A percentile compares a stretch with the other conserved stretches of the same genome.
Evolutionary conservation across 768 basidiomycete genomes (phyloP).

Genomic region (Fistulinella prunicolor): DNA sequence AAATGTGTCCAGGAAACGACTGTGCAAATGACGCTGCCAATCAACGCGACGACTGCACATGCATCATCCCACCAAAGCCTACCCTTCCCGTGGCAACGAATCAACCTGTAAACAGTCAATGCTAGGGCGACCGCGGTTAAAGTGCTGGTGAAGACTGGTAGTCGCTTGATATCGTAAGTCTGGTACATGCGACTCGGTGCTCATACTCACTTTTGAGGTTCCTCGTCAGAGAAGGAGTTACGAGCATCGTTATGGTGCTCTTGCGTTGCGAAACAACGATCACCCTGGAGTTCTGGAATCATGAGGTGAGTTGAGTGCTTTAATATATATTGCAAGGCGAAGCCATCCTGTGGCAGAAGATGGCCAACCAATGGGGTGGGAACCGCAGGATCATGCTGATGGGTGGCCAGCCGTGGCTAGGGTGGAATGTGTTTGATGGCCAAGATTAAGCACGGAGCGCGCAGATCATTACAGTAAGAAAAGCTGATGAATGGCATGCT

Average conservation of each 20-base stretch:
- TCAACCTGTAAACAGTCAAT: conserved; percentile 2
- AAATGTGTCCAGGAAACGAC: conserved; percentile 9
- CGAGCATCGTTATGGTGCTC: not conserved
- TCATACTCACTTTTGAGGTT: conserved; percentile 13
- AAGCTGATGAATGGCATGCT: no score
- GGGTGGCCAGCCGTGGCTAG: not conserved
- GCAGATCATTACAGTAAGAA: no score
- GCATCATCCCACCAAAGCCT: conserved; percentile 22
- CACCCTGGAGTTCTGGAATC: not conserved
- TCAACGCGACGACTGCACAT: conserved; percentile 3
- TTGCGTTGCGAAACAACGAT: not conserved
- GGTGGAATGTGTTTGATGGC: not conserved
- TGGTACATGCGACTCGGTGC: not conserved
- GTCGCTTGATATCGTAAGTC: not conserved
- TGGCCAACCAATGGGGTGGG: not conserved
- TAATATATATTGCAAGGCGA: not conserved
- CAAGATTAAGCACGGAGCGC: not conserved
- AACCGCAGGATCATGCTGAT: not conserved
- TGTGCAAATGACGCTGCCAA: conserved; percentile 3
- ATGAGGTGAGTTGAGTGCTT: not conserved
- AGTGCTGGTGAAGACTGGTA: conserved; percentile 8
- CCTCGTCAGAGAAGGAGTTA: not conserved
- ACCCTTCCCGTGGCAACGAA: not conserved
- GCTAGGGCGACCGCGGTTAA: conserved; percentile 3
- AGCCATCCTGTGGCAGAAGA: conserved; percentile 12